Conservation (phyloP, 306 rosid genomes). For the Biancaea sappan region DNA sequence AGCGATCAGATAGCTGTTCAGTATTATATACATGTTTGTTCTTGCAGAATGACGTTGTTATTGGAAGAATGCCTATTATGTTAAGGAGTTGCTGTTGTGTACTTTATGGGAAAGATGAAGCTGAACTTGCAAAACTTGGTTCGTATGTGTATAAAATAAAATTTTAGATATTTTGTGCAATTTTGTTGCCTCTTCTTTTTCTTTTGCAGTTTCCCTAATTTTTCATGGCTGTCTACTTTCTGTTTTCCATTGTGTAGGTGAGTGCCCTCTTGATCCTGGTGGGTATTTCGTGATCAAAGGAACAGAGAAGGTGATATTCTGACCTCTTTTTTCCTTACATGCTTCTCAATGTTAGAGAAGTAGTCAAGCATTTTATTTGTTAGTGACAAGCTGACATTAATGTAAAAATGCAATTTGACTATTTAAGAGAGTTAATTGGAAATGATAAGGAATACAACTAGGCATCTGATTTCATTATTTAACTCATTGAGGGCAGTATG, state of each 20-base stretch:
- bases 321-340: constrained; percentile 10
- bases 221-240: neutral
- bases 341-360: constrained; percentile 17
- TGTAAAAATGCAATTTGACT: neutral
- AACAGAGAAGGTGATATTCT: constrained; percentile 78
- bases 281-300: constrained; percentile 94
- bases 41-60: constrained; percentile 49
- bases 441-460: neutral
- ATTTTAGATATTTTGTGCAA: neutral
- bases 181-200: neutral
- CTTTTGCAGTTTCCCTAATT: neutral
- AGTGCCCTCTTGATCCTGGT: constrained; percentile 97
- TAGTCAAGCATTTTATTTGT: constrained; percentile 5
- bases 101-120: constrained; percentile 70
- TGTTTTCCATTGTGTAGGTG: constrained; percentile 54
- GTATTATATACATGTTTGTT: constrained; percentile 5
- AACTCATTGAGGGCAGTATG: constrained; percentile 15
- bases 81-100: constrained; percentile 79
- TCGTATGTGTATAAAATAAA: constrained; percentile 27
- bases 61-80: constrained; percentile 94
- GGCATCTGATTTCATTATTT: constrained; percentile 23
- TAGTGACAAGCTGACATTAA: neutral
- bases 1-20: neutral
- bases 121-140: constrained; percentile 87
- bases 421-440: constrained; percentile 17